Evolutionary conservation across 2,329 filamentous ascomycete species (phyloP).

Genomic region (Aspergillus luchuensis): DNA sequence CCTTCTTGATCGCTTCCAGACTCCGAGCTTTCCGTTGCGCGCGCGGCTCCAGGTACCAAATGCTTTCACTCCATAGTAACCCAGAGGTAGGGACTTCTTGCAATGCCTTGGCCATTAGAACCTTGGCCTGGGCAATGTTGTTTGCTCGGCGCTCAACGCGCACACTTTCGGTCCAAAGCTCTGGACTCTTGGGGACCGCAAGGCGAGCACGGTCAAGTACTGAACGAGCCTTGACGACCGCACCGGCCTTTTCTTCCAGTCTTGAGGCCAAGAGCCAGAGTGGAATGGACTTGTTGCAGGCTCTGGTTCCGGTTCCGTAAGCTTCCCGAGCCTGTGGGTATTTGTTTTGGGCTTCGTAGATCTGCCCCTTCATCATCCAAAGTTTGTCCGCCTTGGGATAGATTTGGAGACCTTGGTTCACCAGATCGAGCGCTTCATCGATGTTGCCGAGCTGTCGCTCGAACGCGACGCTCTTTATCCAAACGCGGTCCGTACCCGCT

Average conservation of each 20-base stretch:
- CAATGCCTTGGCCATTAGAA: conserved; percentile 88
- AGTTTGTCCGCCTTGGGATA: conserved; percentile 87
- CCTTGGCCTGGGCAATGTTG: conserved; percentile 80
- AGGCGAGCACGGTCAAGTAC: conserved; percentile 89
- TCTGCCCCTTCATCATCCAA: conserved; percentile 99
- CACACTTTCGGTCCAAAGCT: conserved; percentile 92
- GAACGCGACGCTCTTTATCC: conserved; percentile 94
- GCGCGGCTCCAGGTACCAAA: conserved; percentile 88
- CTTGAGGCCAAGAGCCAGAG: conserved; percentile 88
- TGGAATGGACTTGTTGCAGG: conserved; percentile 78
- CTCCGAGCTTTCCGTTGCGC: conserved; percentile 90
- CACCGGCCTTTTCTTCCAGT: conserved; percentile 81
- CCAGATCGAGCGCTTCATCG: conserved; percentile 81
- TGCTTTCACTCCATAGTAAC: conserved; percentile 88
- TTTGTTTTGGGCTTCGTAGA: conserved; percentile 83
- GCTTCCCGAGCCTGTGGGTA: conserved; percentile 84
- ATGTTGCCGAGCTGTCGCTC: conserved; percentile 80
- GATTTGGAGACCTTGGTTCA: conserved; percentile 79
- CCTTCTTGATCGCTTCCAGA: conserved; percentile 94
- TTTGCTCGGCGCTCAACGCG: conserved; percentile 86
- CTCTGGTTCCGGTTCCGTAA: conserved; percentile 83
- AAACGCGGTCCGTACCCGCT: conserved; percentile 92
- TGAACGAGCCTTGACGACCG: conserved; percentile 87
- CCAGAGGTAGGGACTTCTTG: conserved; percentile 89
- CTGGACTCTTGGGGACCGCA: conserved; percentile 78